These are phyloP conservation scores for Truncatella angustata DNA, from an alignment of 2,329 filamentous ascomycete genomes.

Conservation along the genomic window DNA sequence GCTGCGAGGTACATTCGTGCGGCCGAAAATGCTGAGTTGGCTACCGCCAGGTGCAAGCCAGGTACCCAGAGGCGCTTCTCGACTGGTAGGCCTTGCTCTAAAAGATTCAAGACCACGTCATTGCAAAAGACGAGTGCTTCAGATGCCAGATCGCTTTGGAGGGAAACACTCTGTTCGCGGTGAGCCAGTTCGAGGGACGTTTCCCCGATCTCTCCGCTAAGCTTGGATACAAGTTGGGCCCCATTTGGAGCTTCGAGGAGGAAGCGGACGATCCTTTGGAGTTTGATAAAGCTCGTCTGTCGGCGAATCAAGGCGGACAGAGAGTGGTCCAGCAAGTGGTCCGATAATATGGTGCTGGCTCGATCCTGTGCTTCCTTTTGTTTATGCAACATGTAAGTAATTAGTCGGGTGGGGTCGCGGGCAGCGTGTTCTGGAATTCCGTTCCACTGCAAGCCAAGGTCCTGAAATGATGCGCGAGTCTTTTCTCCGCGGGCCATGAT, in stretches of 20 bases:
- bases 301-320: background rate
- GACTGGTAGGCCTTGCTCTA: constrained; percentile 20
- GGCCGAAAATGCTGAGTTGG: constrained; percentile 14
- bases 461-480: no score
- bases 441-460: no score
- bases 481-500: no score
- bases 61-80: constrained; percentile 27
- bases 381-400: background rate
- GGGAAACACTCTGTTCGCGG: background rate
- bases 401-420: background rate
- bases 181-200: background rate
- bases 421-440: background rate
- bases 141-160: background rate
- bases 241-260: background rate
- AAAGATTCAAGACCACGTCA: constrained; percentile 35
- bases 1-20: constrained; percentile 17
- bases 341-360: background rate
- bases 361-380: background rate
- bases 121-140: constrained; percentile 36
- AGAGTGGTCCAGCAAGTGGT: constrained; percentile 11
- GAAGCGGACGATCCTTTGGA: background rate
- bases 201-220: background rate
- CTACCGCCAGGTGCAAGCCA: constrained; percentile 28
- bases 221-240: constrained; percentile 9
- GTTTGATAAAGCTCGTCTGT: background rate